These are phyloP conservation scores for Litsea cubeba DNA, from an alignment of 164 flowering plant genomes.

Conservation along the genomic window DNA sequence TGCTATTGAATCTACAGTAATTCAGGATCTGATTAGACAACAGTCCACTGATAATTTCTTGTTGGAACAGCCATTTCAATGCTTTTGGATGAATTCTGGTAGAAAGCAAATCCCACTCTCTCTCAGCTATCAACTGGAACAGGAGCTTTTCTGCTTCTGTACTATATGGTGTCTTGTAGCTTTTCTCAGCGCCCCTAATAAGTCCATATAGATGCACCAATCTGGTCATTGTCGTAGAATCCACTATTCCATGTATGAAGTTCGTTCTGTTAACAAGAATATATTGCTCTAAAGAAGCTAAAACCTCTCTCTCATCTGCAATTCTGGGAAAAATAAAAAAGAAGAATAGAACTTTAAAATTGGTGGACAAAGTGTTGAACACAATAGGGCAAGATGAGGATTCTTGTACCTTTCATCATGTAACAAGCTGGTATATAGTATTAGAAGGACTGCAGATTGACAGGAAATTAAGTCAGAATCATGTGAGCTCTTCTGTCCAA, in stretches of 20 bases:
- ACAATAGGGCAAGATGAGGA: conserved; percentile 1
- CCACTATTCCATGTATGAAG: conserved; percentile 22
- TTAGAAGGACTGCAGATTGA: conserved; percentile 68
- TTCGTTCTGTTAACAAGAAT: conserved; percentile 56
- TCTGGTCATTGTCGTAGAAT: conserved; percentile 26
- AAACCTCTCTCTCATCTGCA: conserved; percentile 77
- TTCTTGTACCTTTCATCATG: conserved; percentile 65
- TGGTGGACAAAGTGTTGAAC: background rate
- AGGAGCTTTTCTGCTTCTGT: conserved; percentile 75
- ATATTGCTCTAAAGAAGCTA: conserved; percentile 85
- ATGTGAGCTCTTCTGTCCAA: conserved; percentile 60
- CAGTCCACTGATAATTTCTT: conserved; percentile 51
- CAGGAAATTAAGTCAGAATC: conserved; percentile 49
- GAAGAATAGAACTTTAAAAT: background rate
- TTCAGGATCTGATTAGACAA: conserved; percentile 60
- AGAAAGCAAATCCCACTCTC: conserved; percentile 66
- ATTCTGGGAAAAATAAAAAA: conserved; percentile 38
- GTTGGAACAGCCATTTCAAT: conserved; percentile 85
- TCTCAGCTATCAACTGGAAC: conserved; percentile 48
- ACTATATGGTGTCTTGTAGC: conserved; percentile 61
- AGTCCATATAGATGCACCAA: conserved; percentile 70
- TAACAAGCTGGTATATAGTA: conserved; percentile 57
- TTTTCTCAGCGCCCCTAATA: conserved; percentile 44
- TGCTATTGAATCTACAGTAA: conserved; percentile 37
- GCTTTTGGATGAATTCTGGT: conserved; percentile 46